These are phyloP conservation scores for Petrea volubilis DNA, from an alignment of 257 asterid species.

Conservation along the genomic window DNA sequence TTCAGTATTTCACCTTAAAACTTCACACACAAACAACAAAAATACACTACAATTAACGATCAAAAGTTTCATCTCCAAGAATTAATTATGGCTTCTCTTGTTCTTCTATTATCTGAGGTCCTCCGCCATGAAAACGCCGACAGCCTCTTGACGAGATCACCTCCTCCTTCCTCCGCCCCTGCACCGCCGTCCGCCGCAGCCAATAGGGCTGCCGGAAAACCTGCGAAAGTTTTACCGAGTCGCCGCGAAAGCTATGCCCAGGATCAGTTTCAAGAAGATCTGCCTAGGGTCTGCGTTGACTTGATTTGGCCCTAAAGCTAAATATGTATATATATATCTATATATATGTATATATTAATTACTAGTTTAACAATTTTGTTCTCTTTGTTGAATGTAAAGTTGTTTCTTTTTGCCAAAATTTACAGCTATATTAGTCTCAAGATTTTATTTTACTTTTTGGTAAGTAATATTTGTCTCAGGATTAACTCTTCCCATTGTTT, in stretches of 20 bases:
- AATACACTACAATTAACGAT: background rate
- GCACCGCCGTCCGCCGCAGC: slow-evolving; percentile 6
- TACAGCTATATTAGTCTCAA: no score
- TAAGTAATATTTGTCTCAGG: no score
- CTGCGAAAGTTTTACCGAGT: background rate
- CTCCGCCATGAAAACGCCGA: slow-evolving; percentile 19
- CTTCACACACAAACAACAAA: background rate
- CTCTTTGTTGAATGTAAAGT: no score
- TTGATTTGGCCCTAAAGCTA: slow-evolving; percentile 17
- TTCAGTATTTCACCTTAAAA: background rate
- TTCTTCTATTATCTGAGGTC: slow-evolving; percentile 25
- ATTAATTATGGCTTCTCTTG: slow-evolving; percentile 39
- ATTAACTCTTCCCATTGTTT: no score
- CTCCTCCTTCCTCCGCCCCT: slow-evolving; percentile 8
- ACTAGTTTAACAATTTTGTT: background rate
- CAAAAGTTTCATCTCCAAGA: background rate
- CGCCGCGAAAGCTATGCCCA: background rate
- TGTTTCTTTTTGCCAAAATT: no score
- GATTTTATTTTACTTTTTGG: no score
- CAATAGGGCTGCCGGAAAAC: background rate
- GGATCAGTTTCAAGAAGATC: slow-evolving; percentile 16
- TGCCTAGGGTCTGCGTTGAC: slow-evolving; percentile 30
- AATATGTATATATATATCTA: no score
- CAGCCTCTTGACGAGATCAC: background rate
- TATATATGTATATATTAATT: background rate